A percentile compares a stretch with the other conserved stretches of the same genome.
Evolutionary conservation across 768 basidiomycete species (phyloP).

Genomic region (Russula sp.): DNA sequence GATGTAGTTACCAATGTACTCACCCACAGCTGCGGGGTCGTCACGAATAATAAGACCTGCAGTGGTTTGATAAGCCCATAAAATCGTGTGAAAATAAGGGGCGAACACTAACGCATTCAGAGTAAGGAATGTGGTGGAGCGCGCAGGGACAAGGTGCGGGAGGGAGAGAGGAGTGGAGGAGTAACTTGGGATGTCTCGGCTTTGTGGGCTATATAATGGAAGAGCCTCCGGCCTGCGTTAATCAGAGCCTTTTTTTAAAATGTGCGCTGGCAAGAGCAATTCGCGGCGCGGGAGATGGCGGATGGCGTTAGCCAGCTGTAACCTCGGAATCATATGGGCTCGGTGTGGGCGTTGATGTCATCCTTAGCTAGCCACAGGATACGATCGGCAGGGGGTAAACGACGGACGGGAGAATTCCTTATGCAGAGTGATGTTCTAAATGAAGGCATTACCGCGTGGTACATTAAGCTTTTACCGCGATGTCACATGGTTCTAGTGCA

Average conservation of each 20-base stretch:
- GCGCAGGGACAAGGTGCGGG: not conserved
- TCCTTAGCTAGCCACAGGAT: too few species aligned
- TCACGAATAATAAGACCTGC: constrained; percentile 80
- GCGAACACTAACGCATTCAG: constrained; percentile 11
- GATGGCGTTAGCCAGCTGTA: not conserved
- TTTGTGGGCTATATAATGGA: not conserved
- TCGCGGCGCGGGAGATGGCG: too few species aligned
- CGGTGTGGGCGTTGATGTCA: too few species aligned
- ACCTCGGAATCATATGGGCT: too few species aligned
- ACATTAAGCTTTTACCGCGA: too few species aligned
- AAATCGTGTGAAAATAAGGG: not conserved
- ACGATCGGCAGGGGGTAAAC: too few species aligned
- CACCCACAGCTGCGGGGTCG: constrained; percentile 61
- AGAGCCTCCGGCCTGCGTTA: not conserved
- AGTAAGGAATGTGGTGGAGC: too few species aligned
- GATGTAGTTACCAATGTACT: constrained; percentile 77
- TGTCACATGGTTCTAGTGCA: too few species aligned
- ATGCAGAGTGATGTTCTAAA: too few species aligned
- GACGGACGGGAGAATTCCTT: too few species aligned
- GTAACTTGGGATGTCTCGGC: too few species aligned
- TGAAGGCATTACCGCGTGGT: too few species aligned
- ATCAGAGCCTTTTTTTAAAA: not conserved
- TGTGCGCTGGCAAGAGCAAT: constrained; percentile 13
- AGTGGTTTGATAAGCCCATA: not conserved
- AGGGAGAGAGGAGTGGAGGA: not conserved